Evolutionary conservation across 768 basidiomycete genomes (phyloP).

Genomic region (Pleurotus salmoneostramineus): DNA sequence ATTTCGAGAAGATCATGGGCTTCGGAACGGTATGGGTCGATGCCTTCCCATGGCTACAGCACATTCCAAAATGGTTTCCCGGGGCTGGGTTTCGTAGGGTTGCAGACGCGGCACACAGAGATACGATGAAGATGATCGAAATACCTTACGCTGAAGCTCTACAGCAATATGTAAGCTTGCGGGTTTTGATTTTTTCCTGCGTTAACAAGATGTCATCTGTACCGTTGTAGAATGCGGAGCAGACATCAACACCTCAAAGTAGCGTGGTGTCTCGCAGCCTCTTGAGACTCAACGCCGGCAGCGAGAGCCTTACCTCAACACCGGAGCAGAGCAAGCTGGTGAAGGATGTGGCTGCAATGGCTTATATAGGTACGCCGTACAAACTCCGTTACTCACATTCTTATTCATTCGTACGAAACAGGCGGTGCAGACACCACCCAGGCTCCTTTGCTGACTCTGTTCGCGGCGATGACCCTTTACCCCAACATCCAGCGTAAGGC

Average conservation of each 20-base stretch:
- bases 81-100: neutral
- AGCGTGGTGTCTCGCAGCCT: neutral
- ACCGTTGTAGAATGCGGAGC: too few relatives aligned
- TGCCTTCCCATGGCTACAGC: neutral
- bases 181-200: neutral
- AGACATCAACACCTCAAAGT: neutral
- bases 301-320: neutral
- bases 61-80: slow-evolving; percentile 6
- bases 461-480: slow-evolving; percentile 30
- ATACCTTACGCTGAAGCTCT: neutral
- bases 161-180: neutral
- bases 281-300: neutral
- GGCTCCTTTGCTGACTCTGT: slow-evolving; percentile 28
- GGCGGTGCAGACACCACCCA: slow-evolving; percentile 39
- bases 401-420: slow-evolving; percentile 5
- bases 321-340: neutral
- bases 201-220: neutral
- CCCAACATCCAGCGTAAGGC: slow-evolving; percentile 29
- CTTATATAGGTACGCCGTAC: neutral
- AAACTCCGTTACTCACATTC: too few relatives aligned
- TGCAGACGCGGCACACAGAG: neutral
- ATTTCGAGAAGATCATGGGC: too few relatives aligned
- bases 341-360: neutral
- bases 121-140: neutral
- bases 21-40: slow-evolving; percentile 24